Conservation (phyloP, 2,329 filamentous ascomycete genomes). For the Penicillium olsonii region DNA sequence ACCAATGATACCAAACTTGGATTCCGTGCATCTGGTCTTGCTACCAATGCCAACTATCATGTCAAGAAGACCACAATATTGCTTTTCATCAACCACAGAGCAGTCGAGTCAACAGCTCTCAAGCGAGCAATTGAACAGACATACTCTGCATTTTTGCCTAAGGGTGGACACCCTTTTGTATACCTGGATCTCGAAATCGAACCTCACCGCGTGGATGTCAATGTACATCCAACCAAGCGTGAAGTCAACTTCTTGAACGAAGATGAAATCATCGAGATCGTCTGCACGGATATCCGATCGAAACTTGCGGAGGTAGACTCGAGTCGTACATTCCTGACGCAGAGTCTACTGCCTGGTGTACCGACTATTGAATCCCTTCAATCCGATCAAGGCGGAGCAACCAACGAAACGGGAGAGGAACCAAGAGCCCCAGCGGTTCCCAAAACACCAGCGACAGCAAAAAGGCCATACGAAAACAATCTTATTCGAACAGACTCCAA, state of each 20-base stretch:
- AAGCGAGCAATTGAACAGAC: slow-evolving; percentile 90
- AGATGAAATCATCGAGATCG: slow-evolving; percentile 86
- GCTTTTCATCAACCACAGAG: slow-evolving; percentile 94
- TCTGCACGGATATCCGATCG: slow-evolving; percentile 77
- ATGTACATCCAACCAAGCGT: slow-evolving; percentile 93
- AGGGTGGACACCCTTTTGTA: slow-evolving; percentile 89
- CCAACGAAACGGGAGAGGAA: slow-evolving; percentile 35
- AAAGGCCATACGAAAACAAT: slow-evolving; percentile 76
- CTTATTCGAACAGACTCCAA: slow-evolving; percentile 87
- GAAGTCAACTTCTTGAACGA: slow-evolving; percentile 98
- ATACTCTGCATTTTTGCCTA: slow-evolving; percentile 84
- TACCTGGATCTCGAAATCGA: slow-evolving; percentile 94
- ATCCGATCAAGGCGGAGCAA: slow-evolving; percentile 22
- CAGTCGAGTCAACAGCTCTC: slow-evolving; percentile 84
- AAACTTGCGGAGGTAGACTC: slow-evolving; percentile 86
- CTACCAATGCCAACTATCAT: slow-evolving; percentile 92
- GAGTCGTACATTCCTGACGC: slow-evolving; percentile 90
- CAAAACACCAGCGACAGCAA: slow-evolving; percentile 39
- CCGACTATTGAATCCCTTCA: slow-evolving; percentile 47
- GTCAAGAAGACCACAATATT: slow-evolving; percentile 85
- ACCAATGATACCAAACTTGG: slow-evolving; percentile 75
- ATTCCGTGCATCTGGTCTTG: slow-evolving; percentile 77
- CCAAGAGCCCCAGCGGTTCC: slow-evolving; percentile 35
- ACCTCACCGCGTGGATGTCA: slow-evolving; percentile 89
- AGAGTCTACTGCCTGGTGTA: slow-evolving; percentile 76